Percentiles rank a stretch among this genome's conserved stretches.
Evolutionary conservation across 176 grass and related monocot species (phyloP).

Genomic region (Oryza rufipogon): DNA sequence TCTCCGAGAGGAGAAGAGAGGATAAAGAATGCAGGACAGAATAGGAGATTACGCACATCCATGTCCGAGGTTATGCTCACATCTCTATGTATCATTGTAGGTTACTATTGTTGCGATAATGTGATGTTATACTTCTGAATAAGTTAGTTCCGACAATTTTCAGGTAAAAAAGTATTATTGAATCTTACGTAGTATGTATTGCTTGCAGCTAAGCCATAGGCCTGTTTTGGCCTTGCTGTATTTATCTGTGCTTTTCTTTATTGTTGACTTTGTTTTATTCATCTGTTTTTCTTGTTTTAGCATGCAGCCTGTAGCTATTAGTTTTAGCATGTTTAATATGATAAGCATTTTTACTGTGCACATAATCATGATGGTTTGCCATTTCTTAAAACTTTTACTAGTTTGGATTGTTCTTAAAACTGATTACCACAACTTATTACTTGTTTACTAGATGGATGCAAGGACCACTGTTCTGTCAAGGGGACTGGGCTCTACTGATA

Average conservation of each 20-base stretch:
- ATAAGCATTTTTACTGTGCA: constrained; percentile 21
- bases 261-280: constrained; percentile 5
- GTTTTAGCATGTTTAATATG: constrained; percentile 1
- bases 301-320: constrained; percentile 13
- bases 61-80: constrained; percentile 59
- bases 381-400: constrained; percentile 14
- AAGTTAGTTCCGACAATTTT: neutral
- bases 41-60: constrained; percentile 69
- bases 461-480: constrained; percentile 57
- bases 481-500: constrained; percentile 57
- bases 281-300: constrained; percentile 15
- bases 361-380: constrained; percentile 20
- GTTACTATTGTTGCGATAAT: constrained; percentile 15
- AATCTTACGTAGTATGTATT: constrained; percentile 3
- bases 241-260: neutral
- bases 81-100: constrained; percentile 20
- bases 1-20: constrained; percentile 71
- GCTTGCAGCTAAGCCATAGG: neutral
- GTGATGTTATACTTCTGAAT: constrained; percentile 18
- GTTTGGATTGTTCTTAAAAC: constrained; percentile 17
- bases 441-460: constrained; percentile 80
- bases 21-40: constrained; percentile 60
- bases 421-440: constrained; percentile 26
- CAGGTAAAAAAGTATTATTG: neutral
- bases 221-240: constrained; percentile 20